These are phyloP conservation scores for Boletus pseudo-olivaceus DNA, from an alignment of 768 basidiomycete genomes.

Conservation along the genomic window DNA sequence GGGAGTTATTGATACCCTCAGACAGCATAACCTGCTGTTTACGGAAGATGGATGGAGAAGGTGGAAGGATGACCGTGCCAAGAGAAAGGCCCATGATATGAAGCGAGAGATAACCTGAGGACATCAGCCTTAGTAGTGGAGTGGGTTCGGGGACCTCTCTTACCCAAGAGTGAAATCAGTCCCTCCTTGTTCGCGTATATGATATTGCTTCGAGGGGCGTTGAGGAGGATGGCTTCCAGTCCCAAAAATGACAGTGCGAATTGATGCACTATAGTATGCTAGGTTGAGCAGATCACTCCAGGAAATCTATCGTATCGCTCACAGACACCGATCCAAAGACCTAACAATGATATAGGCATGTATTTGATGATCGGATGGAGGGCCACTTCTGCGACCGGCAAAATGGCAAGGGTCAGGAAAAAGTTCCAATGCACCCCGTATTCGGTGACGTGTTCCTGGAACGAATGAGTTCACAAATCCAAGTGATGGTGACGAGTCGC, in stretches of 20 bases:
- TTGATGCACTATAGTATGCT: conserved; percentile 62
- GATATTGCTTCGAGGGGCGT: conserved; percentile 57
- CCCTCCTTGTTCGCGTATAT: conserved; percentile 92
- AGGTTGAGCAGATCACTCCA: background rate
- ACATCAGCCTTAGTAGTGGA: background rate
- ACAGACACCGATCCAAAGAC: conserved; percentile 58
- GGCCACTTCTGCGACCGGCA: conserved; percentile 69
- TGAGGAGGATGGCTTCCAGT: conserved; percentile 62
- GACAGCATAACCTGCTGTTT: conserved; percentile 36
- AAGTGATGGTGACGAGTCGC: background rate
- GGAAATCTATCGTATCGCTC: conserved; percentile 18
- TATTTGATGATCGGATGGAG: conserved; percentile 62
- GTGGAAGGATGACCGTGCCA: conserved; percentile 78
- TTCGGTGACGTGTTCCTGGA: conserved; percentile 91
- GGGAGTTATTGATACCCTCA: conserved; percentile 3
- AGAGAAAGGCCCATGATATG: conserved; percentile 81
- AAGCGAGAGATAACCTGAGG: conserved; percentile 81
- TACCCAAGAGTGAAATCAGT: conserved; percentile 72
- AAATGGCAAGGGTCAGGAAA: conserved; percentile 84
- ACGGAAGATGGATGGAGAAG: conserved; percentile 70
- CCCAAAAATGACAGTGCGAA: conserved; percentile 50
- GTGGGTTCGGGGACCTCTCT: conserved; percentile 1
- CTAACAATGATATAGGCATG: conserved; percentile 60
- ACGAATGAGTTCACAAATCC: background rate
- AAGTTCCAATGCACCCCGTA: conserved; percentile 99